A percentile compares a stretch with the other conserved stretches of the same genome.
Conservation (phyloP, 257 asterid species). For the Salvia splendens region DNA sequence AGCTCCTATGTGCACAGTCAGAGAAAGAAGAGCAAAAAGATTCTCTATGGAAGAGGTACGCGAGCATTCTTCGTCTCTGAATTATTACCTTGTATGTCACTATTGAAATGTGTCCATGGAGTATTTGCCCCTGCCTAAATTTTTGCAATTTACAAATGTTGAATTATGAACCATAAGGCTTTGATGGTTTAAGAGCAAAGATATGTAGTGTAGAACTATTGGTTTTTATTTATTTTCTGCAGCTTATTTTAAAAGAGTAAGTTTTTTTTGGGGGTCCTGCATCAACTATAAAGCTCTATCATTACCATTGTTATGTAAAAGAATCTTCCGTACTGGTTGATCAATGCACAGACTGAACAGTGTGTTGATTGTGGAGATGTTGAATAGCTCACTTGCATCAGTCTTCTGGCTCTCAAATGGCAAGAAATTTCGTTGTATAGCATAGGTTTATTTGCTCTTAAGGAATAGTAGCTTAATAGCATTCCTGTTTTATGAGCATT, state of each 20-base stretch:
- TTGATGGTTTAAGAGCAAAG: not conserved
- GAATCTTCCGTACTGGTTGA: slow-evolving; percentile 10
- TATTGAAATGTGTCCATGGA: not conserved
- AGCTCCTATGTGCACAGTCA: slow-evolving; percentile 50
- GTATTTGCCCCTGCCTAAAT: not conserved
- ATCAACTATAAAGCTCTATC: not conserved
- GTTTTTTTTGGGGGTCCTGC: not conserved
- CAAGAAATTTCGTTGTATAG: slow-evolving; percentile 8
- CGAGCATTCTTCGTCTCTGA: slow-evolving; percentile 21
- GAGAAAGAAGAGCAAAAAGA: slow-evolving; percentile 76
- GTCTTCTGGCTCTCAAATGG: slow-evolving; percentile 19
- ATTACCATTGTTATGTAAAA: slow-evolving; percentile 7
- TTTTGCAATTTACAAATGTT: slow-evolving; percentile 16
- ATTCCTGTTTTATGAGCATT: slow-evolving; percentile 28
- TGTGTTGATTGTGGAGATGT: slow-evolving; percentile 25
- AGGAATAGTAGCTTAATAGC: slow-evolving; percentile 15
- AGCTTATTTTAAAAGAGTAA: not conserved
- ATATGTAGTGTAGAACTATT: not conserved
- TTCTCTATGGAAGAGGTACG: slow-evolving; percentile 64
- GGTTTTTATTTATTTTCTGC: not conserved
- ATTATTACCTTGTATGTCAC: slow-evolving; percentile 17
- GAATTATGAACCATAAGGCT: not conserved
- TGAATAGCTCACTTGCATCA: slow-evolving; percentile 23
- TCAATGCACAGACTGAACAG: slow-evolving; percentile 12
- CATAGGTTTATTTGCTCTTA: slow-evolving; percentile 12